These are phyloP conservation scores for Russula abietina DNA, from an alignment of 768 basidiomycete species.

Conservation along the genomic window DNA sequence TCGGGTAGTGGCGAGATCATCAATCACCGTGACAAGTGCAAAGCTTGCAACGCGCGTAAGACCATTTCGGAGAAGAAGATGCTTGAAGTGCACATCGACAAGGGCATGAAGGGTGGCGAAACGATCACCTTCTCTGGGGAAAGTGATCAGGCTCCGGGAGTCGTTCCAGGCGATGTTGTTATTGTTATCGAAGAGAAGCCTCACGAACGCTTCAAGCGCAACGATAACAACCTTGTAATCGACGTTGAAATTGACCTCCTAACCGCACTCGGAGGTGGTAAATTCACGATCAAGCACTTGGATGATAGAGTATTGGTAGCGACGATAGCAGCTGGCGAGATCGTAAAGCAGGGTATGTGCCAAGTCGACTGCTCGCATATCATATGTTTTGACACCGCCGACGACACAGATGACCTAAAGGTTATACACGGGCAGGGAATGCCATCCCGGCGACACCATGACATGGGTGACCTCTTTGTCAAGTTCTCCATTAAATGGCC, in stretches of 20 bases:
- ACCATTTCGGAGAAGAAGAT: slow-evolving; percentile 91
- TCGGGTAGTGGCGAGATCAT: slow-evolving; percentile 92
- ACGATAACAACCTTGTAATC: slow-evolving; percentile 78
- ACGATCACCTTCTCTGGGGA: slow-evolving; percentile 85
- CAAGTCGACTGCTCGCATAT: background rate
- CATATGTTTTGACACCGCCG: background rate
- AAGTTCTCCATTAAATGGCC: slow-evolving; percentile 88
- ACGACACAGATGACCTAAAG: slow-evolving; percentile 68
- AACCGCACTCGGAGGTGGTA: slow-evolving; percentile 89
- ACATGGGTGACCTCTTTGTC: slow-evolving; percentile 89
- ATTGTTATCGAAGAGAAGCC: slow-evolving; percentile 92
- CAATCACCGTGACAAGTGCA: slow-evolving; percentile 88
- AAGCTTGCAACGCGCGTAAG: slow-evolving; percentile 93
- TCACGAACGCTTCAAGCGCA: slow-evolving; percentile 82
- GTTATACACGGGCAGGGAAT: slow-evolving; percentile 94
- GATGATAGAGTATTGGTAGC: slow-evolving; percentile 88
- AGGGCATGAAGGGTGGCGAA: slow-evolving; percentile 94
- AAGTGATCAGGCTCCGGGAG: slow-evolving; percentile 85
- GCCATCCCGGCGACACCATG: slow-evolving; percentile 98
- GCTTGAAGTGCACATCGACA: slow-evolving; percentile 96
- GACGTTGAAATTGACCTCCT: slow-evolving; percentile 91
- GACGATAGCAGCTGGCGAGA: slow-evolving; percentile 79
- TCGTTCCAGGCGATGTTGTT: slow-evolving; percentile 88
- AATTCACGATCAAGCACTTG: slow-evolving; percentile 84
- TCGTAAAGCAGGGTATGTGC: slow-evolving; percentile 83